A percentile compares a stretch with the other conserved stretches of the same genome.
Conservation (phyloP, 768 basidiomycete genomes). For the Pleurotus eryngii region DNA sequence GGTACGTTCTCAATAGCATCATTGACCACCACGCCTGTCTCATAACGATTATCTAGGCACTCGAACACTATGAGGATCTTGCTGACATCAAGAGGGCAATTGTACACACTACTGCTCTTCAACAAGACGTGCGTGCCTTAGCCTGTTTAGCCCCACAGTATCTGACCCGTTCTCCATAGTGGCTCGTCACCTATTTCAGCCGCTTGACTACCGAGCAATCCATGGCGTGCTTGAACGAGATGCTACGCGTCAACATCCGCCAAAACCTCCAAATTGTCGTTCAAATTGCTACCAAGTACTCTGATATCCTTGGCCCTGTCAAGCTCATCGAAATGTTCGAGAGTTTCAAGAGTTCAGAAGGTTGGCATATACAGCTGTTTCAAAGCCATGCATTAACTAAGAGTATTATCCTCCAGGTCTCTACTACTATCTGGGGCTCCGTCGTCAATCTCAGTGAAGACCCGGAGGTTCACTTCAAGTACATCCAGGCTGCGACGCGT, state of each 20-base stretch:
- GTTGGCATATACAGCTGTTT: slow-evolving; percentile 30
- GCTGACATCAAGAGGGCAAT: slow-evolving; percentile 99
- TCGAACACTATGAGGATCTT: slow-evolving; percentile 97
- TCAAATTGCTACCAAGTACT: slow-evolving; percentile 98
- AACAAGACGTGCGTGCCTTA: slow-evolving; percentile 63
- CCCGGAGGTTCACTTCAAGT: slow-evolving; percentile 98
- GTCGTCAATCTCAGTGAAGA: slow-evolving; percentile 96
- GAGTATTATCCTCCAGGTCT: slow-evolving; percentile 48
- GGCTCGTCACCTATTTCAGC: slow-evolving; percentile 97
- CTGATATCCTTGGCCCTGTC: slow-evolving; percentile 94
- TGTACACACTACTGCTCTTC: slow-evolving; percentile 84
- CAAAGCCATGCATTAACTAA: background rate
- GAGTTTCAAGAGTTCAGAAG: slow-evolving; percentile 95
- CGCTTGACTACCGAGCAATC: slow-evolving; percentile 96
- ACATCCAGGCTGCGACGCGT: slow-evolving; percentile 97
- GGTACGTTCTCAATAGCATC: slow-evolving; percentile 38
- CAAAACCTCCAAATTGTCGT: slow-evolving; percentile 96
- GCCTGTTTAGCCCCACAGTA: background rate
- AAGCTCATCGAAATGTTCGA: slow-evolving; percentile 99
- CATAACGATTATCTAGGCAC: slow-evolving; percentile 55
- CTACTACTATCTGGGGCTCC: slow-evolving; percentile 98
- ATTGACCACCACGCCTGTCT: background rate
- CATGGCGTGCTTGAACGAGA: slow-evolving; percentile 93
- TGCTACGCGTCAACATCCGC: slow-evolving; percentile 94
- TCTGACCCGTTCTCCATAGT: slow-evolving; percentile 40